Percentiles rank a stretch among this genome's conserved stretches.
These are phyloP conservation scores for Eucalyptus fibrosa DNA, from an alignment of 345 rosid genomes.

Conservation along the genomic window DNA sequence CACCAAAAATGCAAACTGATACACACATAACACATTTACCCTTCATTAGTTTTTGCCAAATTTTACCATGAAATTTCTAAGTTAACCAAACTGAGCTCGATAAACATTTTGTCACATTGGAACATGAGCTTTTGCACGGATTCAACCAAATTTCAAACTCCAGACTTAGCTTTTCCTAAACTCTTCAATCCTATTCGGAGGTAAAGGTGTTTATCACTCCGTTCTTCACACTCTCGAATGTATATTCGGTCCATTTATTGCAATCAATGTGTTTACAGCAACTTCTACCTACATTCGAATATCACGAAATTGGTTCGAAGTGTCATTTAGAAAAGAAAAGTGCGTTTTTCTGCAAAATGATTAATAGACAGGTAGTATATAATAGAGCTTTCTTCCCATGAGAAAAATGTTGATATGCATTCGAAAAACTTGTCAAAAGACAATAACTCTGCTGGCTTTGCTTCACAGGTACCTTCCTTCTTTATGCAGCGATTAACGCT, in stretches of 20 bases:
- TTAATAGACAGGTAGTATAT: neutral
- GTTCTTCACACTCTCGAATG: neutral
- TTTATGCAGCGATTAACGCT: conserved; percentile 66
- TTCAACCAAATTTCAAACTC: neutral
- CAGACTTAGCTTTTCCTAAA: neutral
- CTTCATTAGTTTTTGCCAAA: too few relatives aligned
- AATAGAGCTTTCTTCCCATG: too few relatives aligned
- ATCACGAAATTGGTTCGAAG: neutral
- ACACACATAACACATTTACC: too few relatives aligned
- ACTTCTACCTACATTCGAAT: neutral
- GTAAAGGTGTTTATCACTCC: neutral
- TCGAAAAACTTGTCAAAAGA: neutral
- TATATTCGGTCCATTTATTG: neutral
- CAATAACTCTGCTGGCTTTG: neutral
- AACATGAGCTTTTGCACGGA: neutral
- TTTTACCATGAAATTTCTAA: too few relatives aligned
- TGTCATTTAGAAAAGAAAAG: neutral
- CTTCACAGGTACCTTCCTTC: conserved; percentile 36
- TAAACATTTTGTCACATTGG: neutral
- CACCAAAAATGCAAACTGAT: too few relatives aligned
- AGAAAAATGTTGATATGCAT: neutral
- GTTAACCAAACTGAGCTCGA: too few relatives aligned
- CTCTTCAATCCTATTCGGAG: neutral
- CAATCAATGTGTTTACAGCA: neutral
- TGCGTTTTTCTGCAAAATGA: neutral